Evolutionary conservation across 2,329 filamentous ascomycete genomes (phyloP).

Genomic region (Neofusicoccum cordaticola): DNA sequence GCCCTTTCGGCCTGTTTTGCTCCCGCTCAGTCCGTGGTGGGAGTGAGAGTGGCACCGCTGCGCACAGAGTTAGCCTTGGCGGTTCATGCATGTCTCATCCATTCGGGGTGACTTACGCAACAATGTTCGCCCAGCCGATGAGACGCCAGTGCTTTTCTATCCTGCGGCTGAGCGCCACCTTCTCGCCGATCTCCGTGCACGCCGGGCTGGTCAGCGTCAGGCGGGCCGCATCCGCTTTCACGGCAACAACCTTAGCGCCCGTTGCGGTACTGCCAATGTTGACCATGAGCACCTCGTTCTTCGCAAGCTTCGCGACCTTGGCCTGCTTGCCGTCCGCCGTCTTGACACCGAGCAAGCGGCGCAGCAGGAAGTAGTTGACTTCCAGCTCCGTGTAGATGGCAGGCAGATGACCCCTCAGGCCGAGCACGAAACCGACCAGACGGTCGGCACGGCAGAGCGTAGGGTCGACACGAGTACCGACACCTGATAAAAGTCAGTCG

Average conservation of each 20-base stretch:
- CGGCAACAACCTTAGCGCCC: conserved; percentile 93
- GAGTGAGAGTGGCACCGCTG: conserved; percentile 40
- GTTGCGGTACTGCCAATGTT: conserved; percentile 98
- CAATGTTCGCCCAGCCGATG: conserved; percentile 44
- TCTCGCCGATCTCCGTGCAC: conserved; percentile 96
- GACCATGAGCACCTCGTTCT: conserved; percentile 99
- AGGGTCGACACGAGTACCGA: conserved; percentile 94
- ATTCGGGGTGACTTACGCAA: conserved; percentile 32
- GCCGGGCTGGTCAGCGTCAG: conserved; percentile 88
- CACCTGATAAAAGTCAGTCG: conserved; percentile 50
- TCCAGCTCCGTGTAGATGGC: conserved; percentile 98
- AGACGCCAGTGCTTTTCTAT: conserved; percentile 97
- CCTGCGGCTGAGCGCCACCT: conserved; percentile 92
- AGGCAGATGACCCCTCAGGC: conserved; percentile 87
- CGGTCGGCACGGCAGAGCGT: conserved; percentile 98
- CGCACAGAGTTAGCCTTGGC: background rate
- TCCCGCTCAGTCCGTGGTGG: conserved; percentile 23
- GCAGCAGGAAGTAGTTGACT: conserved; percentile 98
- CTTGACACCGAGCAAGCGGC: conserved; percentile 91
- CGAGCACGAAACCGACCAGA: conserved; percentile 95
- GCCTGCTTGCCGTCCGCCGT: conserved; percentile 98
- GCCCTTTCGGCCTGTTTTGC: background rate
- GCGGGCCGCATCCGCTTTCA: conserved; percentile 97
- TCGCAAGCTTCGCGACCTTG: conserved; percentile 96
- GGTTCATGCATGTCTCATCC: conserved; percentile 10